Base-by-base conservation (phyloP, 139 green algal genomes). In the Chlorella sp. region DNA sequence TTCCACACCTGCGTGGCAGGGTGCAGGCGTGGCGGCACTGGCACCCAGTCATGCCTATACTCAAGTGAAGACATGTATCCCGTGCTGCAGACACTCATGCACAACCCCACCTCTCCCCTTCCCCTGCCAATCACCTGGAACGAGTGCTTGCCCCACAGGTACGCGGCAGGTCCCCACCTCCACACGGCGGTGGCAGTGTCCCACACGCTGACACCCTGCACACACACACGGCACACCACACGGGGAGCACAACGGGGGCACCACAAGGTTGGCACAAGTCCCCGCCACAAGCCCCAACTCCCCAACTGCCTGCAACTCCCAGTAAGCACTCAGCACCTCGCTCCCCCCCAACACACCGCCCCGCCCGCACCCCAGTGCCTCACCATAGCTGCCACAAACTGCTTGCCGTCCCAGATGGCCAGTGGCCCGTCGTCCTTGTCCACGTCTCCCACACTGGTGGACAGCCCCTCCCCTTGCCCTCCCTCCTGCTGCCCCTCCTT, bases 381-480 rank as follows among this genome's bases (percentile, higher is more conserved):
- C 31, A 80, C 77, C 69, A 84, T 66, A 2, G 75, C 69, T 35
- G 82, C 74, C 3, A 88, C 79, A 62, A 86, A 81, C 1, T 32
- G 29, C 22, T 32, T 49, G 26, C 83, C 79, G 33, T 88, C 65
- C 31, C 26, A 88, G 1, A 88, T 77, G 31, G 69, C 69, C 31
- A 84, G 76, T 0, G 51, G 26, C 17, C 64, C 51, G 22, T 70
- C 72, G 1, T 63, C 69, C 17, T 71, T 33, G 24, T 70, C 69
- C 20, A 49, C 65, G 17, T 69, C 35, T 29, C 62, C 36, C 31
- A 55, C 10, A 55, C 10, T 24, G 10, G 63, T 31, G n/a, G n/a
- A n/a, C n/a, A n/a, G n/a, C n/a, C n/a, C n/a, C n/a, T n/a, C n/a
- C n/a, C n/a, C n/a, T n/a, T n/a, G n/a, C n/a, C n/a, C n/a, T n/a